These are phyloP conservation scores for Prunus fruticosa DNA, from an alignment of 306 rosid species.

Conservation along the genomic window DNA sequence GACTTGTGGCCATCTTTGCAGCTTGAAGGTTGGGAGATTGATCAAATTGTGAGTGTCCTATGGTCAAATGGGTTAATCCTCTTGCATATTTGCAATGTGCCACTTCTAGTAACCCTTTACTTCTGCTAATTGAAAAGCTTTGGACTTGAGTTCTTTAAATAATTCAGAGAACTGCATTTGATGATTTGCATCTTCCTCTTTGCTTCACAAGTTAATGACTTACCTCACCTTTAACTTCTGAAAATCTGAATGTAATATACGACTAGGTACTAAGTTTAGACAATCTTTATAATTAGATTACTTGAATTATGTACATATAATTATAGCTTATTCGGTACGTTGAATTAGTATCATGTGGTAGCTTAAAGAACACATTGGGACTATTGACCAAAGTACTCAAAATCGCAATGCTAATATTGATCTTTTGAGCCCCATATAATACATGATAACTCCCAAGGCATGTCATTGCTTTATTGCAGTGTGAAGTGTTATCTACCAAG, in stretches of 20 bases:
- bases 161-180: not conserved
- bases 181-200: not conserved
- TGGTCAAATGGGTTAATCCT: not conserved
- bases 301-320: not conserved
- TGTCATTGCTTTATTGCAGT: not conserved
- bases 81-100: not conserved
- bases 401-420: not conserved
- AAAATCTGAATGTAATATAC: not conserved
- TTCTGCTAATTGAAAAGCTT: not conserved
- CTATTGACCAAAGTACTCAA: not conserved
- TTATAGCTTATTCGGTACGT: not conserved
- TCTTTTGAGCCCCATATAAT: too few relatives aligned
- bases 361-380: not conserved
- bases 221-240: not conserved
- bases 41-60: conserved; percentile 56
- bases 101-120: not conserved
- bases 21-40: conserved; percentile 98
- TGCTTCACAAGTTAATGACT: not conserved
- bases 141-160: not conserved
- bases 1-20: conserved; percentile 85
- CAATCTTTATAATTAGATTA: not conserved
- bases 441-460: too few relatives aligned
- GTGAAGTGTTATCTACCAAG: not conserved
- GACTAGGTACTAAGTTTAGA: not conserved
- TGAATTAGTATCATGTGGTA: not conserved